Evolutionary conservation across 2,329 filamentous ascomycete species (phyloP).

Genomic region (Exophiala oligosperma): DNA sequence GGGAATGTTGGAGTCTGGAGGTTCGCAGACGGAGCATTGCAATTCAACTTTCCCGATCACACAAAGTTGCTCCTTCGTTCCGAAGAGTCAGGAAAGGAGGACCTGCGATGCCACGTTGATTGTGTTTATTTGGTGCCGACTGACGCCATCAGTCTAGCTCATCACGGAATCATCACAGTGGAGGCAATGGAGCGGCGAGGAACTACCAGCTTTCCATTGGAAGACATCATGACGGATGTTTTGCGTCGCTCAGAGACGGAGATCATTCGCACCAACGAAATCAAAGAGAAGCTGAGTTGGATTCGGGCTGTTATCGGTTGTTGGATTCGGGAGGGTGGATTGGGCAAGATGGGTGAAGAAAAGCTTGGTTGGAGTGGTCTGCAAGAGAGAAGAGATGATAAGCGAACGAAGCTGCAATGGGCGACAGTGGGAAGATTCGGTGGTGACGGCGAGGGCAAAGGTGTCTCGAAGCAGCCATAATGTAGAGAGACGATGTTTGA

Average conservation of each 20-base stretch:
- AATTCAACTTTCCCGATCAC: constrained; percentile 55
- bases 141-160: constrained; percentile 45
- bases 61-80: constrained; percentile 51
- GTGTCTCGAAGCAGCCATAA: constrained; percentile 8
- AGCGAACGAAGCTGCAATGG: constrained; percentile 53
- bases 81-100: constrained; percentile 12
- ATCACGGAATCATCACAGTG: constrained; percentile 41
- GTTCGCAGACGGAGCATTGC: constrained; percentile 50
- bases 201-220: constrained; percentile 28
- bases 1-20: constrained; percentile 56
- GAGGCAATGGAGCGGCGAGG: constrained; percentile 38
- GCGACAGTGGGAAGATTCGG: constrained; percentile 50
- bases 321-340: constrained; percentile 34
- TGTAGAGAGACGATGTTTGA: background rate
- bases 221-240: constrained; percentile 28
- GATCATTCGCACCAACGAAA: constrained; percentile 46
- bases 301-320: constrained; percentile 40
- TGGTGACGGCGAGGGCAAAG: constrained; percentile 38
- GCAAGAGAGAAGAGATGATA: constrained; percentile 45
- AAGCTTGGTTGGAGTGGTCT: constrained; percentile 33
- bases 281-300: constrained; percentile 47
- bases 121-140: constrained; percentile 51
- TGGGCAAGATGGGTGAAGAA: constrained; percentile 33
- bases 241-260: constrained; percentile 39
- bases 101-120: constrained; percentile 38